These are phyloP conservation scores for Dactylellina cionopaga DNA, from an alignment of 2,329 filamentous ascomycete species.

Conservation along the genomic window DNA sequence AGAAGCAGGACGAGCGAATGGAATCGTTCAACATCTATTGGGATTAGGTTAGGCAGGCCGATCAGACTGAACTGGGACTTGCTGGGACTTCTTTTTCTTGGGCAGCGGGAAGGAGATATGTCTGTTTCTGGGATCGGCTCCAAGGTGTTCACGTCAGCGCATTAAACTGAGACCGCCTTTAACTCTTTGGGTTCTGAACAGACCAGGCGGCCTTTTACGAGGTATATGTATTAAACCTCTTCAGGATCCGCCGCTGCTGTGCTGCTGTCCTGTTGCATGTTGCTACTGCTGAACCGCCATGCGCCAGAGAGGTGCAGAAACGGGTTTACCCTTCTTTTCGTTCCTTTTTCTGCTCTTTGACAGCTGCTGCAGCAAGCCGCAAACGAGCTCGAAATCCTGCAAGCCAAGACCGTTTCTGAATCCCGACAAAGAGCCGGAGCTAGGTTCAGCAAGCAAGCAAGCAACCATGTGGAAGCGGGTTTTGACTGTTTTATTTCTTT, in stretches of 20 bases:
- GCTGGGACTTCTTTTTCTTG: too few relatives aligned
- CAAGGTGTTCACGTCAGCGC: constrained; percentile 18
- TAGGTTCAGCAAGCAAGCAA: neutral
- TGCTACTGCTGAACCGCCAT: too few relatives aligned
- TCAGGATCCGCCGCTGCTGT: constrained; percentile 15
- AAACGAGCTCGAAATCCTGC: constrained; percentile 30
- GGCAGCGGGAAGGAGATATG: constrained; percentile 26
- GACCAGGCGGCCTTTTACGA: neutral
- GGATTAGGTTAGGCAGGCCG: neutral
- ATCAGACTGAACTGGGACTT: neutral
- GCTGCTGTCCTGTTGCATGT: too few relatives aligned
- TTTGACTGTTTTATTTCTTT: neutral
- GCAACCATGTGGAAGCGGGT: neutral
- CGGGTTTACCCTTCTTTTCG: constrained; percentile 16
- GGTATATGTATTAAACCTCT: constrained; percentile 7
- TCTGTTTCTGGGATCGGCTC: constrained; percentile 31
- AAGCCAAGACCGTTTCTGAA: constrained; percentile 23
- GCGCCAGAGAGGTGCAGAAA: too few relatives aligned
- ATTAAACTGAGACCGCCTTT: constrained; percentile 14
- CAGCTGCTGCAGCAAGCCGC: constrained; percentile 28
- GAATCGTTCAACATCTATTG: too few relatives aligned
- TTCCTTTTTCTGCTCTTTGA: constrained; percentile 13
- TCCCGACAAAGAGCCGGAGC: neutral
- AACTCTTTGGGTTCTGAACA: constrained; percentile 4
- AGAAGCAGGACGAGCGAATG: too few relatives aligned